These are phyloP conservation scores for Arachis monticola DNA, from an alignment of 331 rosid species.

Conservation along the genomic window DNA sequence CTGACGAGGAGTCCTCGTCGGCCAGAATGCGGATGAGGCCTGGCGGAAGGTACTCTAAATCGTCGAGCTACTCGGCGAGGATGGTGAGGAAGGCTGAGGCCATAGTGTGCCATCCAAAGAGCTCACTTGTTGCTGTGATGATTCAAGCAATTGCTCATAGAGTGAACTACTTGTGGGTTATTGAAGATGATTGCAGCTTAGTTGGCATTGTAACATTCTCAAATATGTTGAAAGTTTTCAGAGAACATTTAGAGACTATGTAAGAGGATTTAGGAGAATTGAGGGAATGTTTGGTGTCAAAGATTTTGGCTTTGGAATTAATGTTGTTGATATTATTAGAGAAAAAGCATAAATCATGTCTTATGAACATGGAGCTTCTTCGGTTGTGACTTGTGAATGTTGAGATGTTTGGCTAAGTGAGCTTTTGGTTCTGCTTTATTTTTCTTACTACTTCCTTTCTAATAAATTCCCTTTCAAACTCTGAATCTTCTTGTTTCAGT, in stretches of 20 bases:
- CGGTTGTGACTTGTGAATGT: background rate
- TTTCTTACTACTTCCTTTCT: constrained; percentile 22
- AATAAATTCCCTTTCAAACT: constrained; percentile 25
- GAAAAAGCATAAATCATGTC: background rate
- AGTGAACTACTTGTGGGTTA: constrained; percentile 91
- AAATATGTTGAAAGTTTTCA: constrained; percentile 77
- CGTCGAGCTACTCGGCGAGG: constrained; percentile 79
- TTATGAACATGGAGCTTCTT: constrained; percentile 42
- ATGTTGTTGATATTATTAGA: constrained; percentile 8
- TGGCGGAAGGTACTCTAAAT: constrained; percentile 66
- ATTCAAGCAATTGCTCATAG: constrained; percentile 98
- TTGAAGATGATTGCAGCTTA: constrained; percentile 86
- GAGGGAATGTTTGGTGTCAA: background rate
- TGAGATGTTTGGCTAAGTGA: constrained; percentile 25
- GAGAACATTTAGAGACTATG: constrained; percentile 63
- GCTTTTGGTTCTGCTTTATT: constrained; percentile 24
- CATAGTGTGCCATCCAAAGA: constrained; percentile 85
- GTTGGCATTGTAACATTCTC: constrained; percentile 85
- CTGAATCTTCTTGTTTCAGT: background rate
- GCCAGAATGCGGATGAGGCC: constrained; percentile 41
- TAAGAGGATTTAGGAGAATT: background rate
- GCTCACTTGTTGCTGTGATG: constrained; percentile 91
- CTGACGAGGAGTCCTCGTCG: constrained; percentile 71
- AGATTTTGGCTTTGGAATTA: constrained; percentile 29
- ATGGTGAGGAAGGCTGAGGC: constrained; percentile 88